Base-by-base conservation (phyloP, 768 basidiomycete species). In the Pholiota conissans region DNA sequence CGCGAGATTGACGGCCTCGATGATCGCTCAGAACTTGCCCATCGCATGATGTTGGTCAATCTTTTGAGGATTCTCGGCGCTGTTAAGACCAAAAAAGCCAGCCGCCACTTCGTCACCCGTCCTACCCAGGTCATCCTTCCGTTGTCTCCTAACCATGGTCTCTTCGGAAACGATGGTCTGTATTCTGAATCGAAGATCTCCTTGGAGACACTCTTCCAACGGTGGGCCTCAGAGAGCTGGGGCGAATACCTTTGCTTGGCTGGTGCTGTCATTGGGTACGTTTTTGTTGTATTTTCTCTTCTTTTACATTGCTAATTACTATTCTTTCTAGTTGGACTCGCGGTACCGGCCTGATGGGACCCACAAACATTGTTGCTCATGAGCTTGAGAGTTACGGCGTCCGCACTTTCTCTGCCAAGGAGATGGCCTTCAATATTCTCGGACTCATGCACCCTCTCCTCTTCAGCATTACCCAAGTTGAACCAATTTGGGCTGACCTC, bases 341-440 rank as follows among this genome's bases (percentile, higher is more conserved):
- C 61, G 97, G 97, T 29, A 99, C 97, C 9, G 95, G 96, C 57
- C 77, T 99, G 50, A 98, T 99, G 97, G 89, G 84, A 56, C 90
- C 95, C 3, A 95, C 93, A 42, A 95, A 95, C 76, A 92, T 90
- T 40, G 89, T 98, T 52, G 94, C 97, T 26, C 91, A 95, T 57
- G 93, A 94, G 53, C 82, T 99, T 40, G 97, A 99, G 76, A 82
- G 86, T 57, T 83, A 90, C 61, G 97, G 97, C 60, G 93, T 97
- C 57, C 86, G 97, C 63, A 99, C 97, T 1, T 99, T 98, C 85
- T 98, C 96, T 0, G 91, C 97, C 27, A 98, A 98, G 78, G 97
- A 99, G 76, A 99, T 98, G 97, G 95, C 97, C 0, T 99, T 99
- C 86, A 99, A 99, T 75, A 94, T 99, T 66, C 89, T 99, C 54